Base-by-base conservation (phyloP, 2,329 filamentous ascomycete genomes). In the Neoscytalidium dimidiatum region DNA sequence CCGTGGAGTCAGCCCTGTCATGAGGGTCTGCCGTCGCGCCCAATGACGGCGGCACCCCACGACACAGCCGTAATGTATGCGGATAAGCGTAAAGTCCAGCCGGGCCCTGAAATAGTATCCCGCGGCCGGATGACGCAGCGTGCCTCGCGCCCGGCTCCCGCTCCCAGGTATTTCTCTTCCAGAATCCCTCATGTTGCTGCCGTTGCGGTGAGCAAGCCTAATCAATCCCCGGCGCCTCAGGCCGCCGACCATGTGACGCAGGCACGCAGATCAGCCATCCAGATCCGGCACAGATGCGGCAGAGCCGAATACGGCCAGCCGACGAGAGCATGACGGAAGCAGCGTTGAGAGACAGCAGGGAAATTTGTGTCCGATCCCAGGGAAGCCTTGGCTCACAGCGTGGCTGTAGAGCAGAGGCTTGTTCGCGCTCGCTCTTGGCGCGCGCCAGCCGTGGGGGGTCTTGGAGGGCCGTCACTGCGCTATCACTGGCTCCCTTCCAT, bases 321-420 rank as follows among this genome's bases (percentile, higher is more conserved):
- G n/a, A n/a, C n/a, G 21, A n/a, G 14, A 17, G 4, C 29, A 19
- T 3, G 51, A 13, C 35, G 23, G 19, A 11, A 17, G 35, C 17
- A 23, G 41, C 23, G n/a, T n/a, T n/a, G n/a, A 23, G n/a, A 43
- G 9, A 13, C 23, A 46, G 29, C 29, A 28, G 51, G 35, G 23
- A 26, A 57, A 19, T 26, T 8, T 17, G 51, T 6, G 29, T 35
- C 17, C 49, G 49, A 53, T 53, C 49, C 9, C 7, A 21, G 29
- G n/a, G n/a, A 29, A n/a, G 28, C 14, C 52, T 57, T 57, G 52
- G 52, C 52, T 26, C 23, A 23, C 52, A 14, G 4, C 33, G 46
- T 29, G 46, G 46, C 46, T 49, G 46, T 29, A 51, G 29, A 29
- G 7, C n/a, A 60, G 31, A 60, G 56, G 56, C 56, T 60, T 60